Base-by-base conservation (phyloP, 345 rosid genomes). In the Arabidopsis thaliana region DNA sequence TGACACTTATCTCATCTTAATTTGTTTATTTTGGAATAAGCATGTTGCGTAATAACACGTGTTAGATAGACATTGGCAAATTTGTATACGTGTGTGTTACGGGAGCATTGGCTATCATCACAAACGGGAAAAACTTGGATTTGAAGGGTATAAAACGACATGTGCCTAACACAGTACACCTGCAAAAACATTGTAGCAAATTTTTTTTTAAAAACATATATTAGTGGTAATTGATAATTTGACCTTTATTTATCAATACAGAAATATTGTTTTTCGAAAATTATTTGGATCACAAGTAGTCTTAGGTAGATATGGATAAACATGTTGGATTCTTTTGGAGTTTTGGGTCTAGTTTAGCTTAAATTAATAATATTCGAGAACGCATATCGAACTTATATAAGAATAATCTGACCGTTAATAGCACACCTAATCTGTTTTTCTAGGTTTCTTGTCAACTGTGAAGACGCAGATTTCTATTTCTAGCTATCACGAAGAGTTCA, bases 71-170 rank as follows among this genome's bases (percentile, higher is more conserved):
- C 28, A 76, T 53, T 69, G 79, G 75, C 50, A 52, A 28, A 25
- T 44, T n/a, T 2, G 46, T 6, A 61, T 44, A 42, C 56, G 63
- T 69, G 64, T 52, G 75, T 76, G 69, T 23, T 61, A 76, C 25
- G 65, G 64, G 64, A 68, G n/a, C 59, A 69, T 76, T 76, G 79
- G 67, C 50, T 69, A 53, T 50, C 62, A 67, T 59, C 50, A 68
- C 56, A 49, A 24, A 12, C 14, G 57, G 8, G 59, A 66, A 58
- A 55, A 68, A 62, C 52, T 60, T 2, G 68, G 63, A 62, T 53
- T 61, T 23, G 37, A 14, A 59, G 30, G 6, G 1, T 68, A 75
- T 56, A 59, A 28, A 28, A 61, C 32, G 64, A 76, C 74, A 76
- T 44, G 69, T 60, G 79, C 68, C 32, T 2, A 67, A 41, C 74